Percentiles rank a stretch among this genome's conserved stretches.
These are phyloP conservation scores for Pouteria glomerata DNA, from an alignment of 148 eudicot genomes.

Conservation along the genomic window DNA sequence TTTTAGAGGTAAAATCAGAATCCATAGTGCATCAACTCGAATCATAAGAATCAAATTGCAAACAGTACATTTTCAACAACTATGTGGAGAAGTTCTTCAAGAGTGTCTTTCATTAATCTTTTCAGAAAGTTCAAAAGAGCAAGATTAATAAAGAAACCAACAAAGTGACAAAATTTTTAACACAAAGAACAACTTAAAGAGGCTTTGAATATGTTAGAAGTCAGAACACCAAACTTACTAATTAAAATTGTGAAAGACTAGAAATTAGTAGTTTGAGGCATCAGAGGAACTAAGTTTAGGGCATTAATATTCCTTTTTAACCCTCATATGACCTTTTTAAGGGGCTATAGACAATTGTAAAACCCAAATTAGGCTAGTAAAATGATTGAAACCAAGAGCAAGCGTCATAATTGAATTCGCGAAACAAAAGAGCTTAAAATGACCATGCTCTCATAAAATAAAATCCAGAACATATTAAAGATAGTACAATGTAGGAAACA, in stretches of 20 bases:
- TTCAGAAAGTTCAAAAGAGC: not conserved
- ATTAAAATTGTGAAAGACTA: not conserved
- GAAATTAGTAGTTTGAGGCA: not conserved
- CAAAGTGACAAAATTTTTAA: not conserved
- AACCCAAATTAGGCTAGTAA: not conserved
- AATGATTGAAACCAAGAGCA: not conserved
- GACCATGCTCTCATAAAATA: not conserved
- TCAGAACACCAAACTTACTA: not conserved
- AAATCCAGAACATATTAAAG: not conserved
- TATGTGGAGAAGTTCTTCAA: not conserved
- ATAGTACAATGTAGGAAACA: not conserved
- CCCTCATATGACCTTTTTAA: not conserved
- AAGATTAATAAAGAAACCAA: not conserved
- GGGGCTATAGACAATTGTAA: not conserved
- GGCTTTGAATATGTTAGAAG: not conserved
- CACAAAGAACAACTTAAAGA: not conserved
- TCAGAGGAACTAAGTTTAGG: not conserved
- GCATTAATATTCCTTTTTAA: not conserved
- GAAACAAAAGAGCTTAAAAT: not conserved
- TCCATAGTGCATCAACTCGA: no score
- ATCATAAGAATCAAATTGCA: no score
- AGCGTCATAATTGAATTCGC: not conserved
- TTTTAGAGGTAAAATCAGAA: no score
- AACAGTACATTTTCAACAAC: no score
- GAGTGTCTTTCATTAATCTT: not conserved